Evolutionary conservation across 2,329 filamentous ascomycete genomes (phyloP), one percentile per base, ranked within the genome.

Genomic region (Diplodia sapinea): DNA sequence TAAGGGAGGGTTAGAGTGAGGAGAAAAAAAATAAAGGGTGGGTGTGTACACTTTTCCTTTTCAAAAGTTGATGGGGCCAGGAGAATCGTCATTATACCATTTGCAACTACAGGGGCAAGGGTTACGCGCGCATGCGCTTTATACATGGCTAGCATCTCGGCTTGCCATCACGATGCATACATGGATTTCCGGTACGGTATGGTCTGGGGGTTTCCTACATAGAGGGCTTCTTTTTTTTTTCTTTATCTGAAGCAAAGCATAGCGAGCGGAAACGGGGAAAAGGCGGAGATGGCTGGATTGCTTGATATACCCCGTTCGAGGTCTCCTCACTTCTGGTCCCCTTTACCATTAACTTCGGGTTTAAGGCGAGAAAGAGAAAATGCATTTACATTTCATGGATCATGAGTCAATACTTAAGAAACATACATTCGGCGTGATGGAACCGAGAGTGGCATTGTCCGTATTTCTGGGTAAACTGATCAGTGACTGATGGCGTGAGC

Each of bases 221-320:
- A 11, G 7, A 8, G 6, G 43, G 31, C 31, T 33, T 33, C 31
- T 33, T 9, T 20, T 51, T 33, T 33, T 4, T 51, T 36, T 38
- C 5, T 13, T 49, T 47, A 12, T 38, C 33, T 31, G 31, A 36
- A 49, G 12, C 20, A 52, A 51, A 63, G 59, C 59, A 63, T 52
- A 69, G 61, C 61, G 43, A 33, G 23, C 31, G 55, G 26, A 47
- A 20, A 52, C 13, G 40, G 50, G 54, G 62, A 15, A 47, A 65
- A 47, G 43, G 40, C 15, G 33, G 38, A 56, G 20, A 55, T 55
- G 40, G 50, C 63, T 26, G 15, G 69, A 50, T 63, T 69, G 69
- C 59, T 63, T 51, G 59, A 63, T 63, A 63, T 63, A 63, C 59
- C 59, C 59, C 47, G 29, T 51, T 50, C 43, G 50, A 49, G 56